Conservation (phyloP, 345 rosid genomes). For the Hibiscus mutabilis region DNA sequence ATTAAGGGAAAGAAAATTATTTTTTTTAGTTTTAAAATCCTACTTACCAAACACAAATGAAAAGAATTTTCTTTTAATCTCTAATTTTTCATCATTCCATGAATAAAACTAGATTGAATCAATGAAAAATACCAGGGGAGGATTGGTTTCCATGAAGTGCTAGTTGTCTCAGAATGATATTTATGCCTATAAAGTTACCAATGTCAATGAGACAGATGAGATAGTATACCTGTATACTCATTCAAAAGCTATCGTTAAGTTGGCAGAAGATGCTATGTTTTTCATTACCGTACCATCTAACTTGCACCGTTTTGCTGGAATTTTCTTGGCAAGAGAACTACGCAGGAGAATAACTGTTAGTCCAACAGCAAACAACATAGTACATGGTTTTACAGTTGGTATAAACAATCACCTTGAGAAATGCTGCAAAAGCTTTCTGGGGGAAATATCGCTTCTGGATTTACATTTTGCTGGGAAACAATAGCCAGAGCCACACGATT, state of each 20-base stretch:
- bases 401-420: slow-evolving; percentile 41
- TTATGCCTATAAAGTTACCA: background rate
- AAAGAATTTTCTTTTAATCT: too few species aligned
- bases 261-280: background rate
- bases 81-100: too few species aligned
- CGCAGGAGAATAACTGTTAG: slow-evolving; percentile 7
- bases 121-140: background rate
- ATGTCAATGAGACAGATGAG: background rate
- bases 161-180: background rate
- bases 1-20: too few species aligned
- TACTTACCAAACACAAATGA: too few species aligned
- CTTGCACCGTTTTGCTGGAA: slow-evolving; percentile 15
- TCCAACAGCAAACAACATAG: background rate
- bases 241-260: background rate
- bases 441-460: slow-evolving; percentile 45
- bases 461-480: slow-evolving; percentile 40
- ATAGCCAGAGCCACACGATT: slow-evolving; percentile 29
- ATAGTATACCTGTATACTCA: background rate
- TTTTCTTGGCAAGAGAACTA: slow-evolving; percentile 47
- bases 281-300: background rate
- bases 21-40: too few species aligned
- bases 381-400: background rate
- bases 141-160: background rate
- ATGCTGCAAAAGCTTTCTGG: slow-evolving; percentile 43
- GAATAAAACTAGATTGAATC: background rate